These are phyloP conservation scores for Rhizoclosmatium sp. DNA, from an alignment of 192 early-diverging fungal genomes.

Conservation along the genomic window DNA sequence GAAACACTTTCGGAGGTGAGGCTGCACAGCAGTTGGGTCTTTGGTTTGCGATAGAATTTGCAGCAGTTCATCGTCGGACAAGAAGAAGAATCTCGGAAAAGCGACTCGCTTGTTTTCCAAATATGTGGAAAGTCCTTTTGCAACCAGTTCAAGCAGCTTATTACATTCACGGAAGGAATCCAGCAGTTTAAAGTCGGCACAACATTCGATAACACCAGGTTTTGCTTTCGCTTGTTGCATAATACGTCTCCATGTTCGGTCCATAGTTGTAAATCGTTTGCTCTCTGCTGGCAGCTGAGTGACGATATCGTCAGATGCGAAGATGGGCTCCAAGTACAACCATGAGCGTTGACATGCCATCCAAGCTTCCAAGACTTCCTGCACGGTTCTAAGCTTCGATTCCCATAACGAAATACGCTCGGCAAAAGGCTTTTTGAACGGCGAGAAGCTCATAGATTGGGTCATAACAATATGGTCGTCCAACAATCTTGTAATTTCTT, in stretches of 20 bases:
- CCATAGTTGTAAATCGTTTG: slow-evolving; percentile 70
- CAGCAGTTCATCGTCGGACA: slow-evolving; percentile 67
- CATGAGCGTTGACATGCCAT: slow-evolving; percentile 66
- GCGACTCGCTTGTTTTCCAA: slow-evolving; percentile 66
- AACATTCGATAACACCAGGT: slow-evolving; percentile 64
- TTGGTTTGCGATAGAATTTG: slow-evolving; percentile 71
- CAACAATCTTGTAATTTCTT: slow-evolving; percentile 61
- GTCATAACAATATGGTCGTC: slow-evolving; percentile 73
- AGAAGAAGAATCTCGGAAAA: slow-evolving; percentile 71
- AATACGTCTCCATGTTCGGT: slow-evolving; percentile 65
- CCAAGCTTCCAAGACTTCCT: slow-evolving; percentile 69
- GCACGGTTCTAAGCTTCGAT: slow-evolving; percentile 63
- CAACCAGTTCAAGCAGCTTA: slow-evolving; percentile 67
- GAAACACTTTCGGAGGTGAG: slow-evolving; percentile 68
- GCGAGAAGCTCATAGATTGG: slow-evolving; percentile 69
- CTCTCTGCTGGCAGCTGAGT: slow-evolving; percentile 65
- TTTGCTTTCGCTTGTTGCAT: slow-evolving; percentile 62
- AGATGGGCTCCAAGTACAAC: slow-evolving; percentile 71
- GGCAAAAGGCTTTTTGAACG: slow-evolving; percentile 67
- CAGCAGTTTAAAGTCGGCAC: slow-evolving; percentile 62
- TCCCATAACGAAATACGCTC: slow-evolving; percentile 66
- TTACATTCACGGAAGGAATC: slow-evolving; percentile 69
- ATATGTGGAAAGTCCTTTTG: slow-evolving; percentile 67
- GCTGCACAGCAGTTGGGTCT: slow-evolving; percentile 70
- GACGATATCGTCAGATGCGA: slow-evolving; percentile 67